Base-by-base conservation (phyloP, 2,329 filamentous ascomycete genomes). In the Fusarium burgessii region DNA sequence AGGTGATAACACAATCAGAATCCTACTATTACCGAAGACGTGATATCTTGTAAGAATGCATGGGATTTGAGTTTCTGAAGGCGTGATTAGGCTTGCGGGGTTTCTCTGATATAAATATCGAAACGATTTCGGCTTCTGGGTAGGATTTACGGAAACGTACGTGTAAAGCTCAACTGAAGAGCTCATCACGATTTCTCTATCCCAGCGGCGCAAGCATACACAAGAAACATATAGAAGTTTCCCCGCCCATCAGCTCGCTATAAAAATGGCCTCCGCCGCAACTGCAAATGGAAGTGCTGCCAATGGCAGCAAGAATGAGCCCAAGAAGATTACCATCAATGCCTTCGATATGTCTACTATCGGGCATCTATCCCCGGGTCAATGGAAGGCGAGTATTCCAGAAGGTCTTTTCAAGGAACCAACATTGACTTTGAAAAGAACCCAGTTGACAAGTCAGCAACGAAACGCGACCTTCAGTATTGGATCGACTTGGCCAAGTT, bases 261-360 rank as follows among this genome's bases (percentile, higher is more conserved):
- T 9, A 12, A 47, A 18, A 13, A 69, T 69, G 66, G 20, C 49
- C 6, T 43, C 49, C 17, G 13, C 12, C 15, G 17, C 33, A 20
- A 9, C 29, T 2, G 15, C 32, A 7, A 40, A 56, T 2, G n/a
- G 47, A 7, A 29, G 23, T 9, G 17, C 32, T 5, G 11, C 18
- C 17, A 17, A 25, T 13, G 20, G 10, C 32, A 14, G 32, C 25
- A 56, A 56, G 5, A 56, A 51, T 35, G 40, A 52, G 25, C 17
- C 18, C 7, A 75, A 71, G 64, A 67, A 74, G 25, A 90, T 91
- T 17, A 75, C 91, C 9, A 80, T 91, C 49, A 91, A 91, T 80
- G 89, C 89, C 5, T 91, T 91, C 70, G 89, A 91, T 64, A 91
- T 91, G 88, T 88, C 84, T 4, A 90, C 89, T 0, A 84, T 91